Evolutionary conservation across 805 yeast genomes (phyloP), one percentile per base, ranked within the genome.

Genomic region (Saccharomyces mikatae): DNA sequence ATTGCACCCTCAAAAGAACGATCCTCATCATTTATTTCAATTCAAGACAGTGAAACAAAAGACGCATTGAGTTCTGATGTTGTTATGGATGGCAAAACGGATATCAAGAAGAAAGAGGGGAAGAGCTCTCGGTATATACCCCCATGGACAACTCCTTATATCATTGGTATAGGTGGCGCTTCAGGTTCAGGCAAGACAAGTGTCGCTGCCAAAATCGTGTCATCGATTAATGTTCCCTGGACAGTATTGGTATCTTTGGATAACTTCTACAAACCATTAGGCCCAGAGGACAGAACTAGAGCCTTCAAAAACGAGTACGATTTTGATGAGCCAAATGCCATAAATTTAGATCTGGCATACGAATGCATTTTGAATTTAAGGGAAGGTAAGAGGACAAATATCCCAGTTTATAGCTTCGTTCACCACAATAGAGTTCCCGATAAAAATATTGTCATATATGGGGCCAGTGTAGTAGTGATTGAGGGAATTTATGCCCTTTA

Each of bases 161-260:
- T 88, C 51, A 88, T 88, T 59, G 96, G 95, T n/a, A 79, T 88
- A 21, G 95, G 95, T 0, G 96, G 96, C 1, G 78, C 82, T 27
- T 81, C 88, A 14, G 95, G 98, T 1, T 88, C 96, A 0, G 99
- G 99, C 1, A 92, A 92, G 67, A 92, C 98, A 0, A 86, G 96
- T 36, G 89, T 94, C 21, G 94, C 97, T 0, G 83, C 89, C 41
- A 80, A 81, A 58, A 85, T 94, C 61, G 87, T 91, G 52, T 80
- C 85, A 53, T 83, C 84, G 57, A 75, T 82, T 56, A 84, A 89
- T 71, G 89, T 89, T 53, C 98, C 98, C 0, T 91, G 98, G 97
- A 89, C 97, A 0, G 92, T 94, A 11, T 74, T 94, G 54, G 66
- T 92, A 22, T 87, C 97, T 1, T 77, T 90, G 72, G 99, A 94